Evolutionary conservation across 2,329 filamentous ascomycete genomes (phyloP).

Genomic region (Paecilomyces formosus): DNA sequence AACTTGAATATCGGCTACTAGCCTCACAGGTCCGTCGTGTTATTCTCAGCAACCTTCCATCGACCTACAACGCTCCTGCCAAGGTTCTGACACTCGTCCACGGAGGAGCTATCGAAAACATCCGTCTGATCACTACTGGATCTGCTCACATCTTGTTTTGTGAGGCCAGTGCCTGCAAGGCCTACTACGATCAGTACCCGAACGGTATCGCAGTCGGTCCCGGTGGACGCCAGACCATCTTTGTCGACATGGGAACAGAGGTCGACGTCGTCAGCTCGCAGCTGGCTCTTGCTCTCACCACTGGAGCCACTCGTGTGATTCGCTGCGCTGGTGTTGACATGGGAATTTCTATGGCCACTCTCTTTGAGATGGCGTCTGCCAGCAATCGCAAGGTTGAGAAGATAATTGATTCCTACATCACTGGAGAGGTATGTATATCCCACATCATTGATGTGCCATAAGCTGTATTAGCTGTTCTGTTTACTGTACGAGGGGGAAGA

Average conservation of each 20-base stretch:
- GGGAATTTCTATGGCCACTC: conserved; percentile 27
- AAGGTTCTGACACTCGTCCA: conserved; percentile 31
- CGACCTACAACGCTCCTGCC: conserved; percentile 17
- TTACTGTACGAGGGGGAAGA: neutral
- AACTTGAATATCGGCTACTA: conserved; percentile 4
- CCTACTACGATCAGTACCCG: conserved; percentile 27
- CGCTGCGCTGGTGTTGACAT: conserved; percentile 35
- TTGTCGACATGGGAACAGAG: conserved; percentile 31
- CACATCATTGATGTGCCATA: neutral
- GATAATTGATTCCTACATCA: conserved; percentile 34
- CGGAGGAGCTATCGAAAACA: conserved; percentile 29
- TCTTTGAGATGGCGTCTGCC: conserved; percentile 31
- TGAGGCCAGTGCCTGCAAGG: conserved; percentile 23
- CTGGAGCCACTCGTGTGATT: conserved; percentile 39
- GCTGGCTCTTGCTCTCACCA: conserved; percentile 32
- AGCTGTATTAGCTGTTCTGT: neutral
- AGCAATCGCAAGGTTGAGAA: conserved; percentile 38
- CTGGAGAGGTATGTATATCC: conserved; percentile 31
- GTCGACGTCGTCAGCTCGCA: conserved; percentile 35
- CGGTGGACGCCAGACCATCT: conserved; percentile 21
- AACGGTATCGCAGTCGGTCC: conserved; percentile 29
- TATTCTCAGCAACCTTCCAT: conserved; percentile 29
- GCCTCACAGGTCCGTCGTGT: conserved; percentile 22
- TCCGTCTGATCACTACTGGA: conserved; percentile 14
- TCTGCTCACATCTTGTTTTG: conserved; percentile 30